phyloP scores from a whole-genome alignment of 768 basidiomycete species.

The Lactarius sanguifluus region DNA sequence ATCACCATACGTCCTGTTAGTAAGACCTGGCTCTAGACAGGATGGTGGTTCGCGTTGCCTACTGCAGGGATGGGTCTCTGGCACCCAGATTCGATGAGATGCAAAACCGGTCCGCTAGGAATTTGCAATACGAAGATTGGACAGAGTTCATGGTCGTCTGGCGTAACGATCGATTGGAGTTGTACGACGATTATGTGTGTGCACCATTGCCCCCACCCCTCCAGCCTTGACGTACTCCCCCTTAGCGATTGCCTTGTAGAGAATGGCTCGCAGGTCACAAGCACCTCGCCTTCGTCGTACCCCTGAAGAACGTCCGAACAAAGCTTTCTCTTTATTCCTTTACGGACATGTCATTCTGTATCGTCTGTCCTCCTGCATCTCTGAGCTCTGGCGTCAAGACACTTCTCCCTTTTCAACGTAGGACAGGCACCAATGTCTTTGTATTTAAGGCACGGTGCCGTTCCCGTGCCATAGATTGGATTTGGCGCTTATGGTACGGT shows the following conservation, averaged over 20 bases:
- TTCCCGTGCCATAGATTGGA: slow-evolving; percentile 82
- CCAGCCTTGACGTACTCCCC: slow-evolving; percentile 11
- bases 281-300: slow-evolving; percentile 75
- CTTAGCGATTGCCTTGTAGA: slow-evolving; percentile 60
- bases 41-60: slow-evolving; percentile 80
- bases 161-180: slow-evolving; percentile 72
- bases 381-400: slow-evolving; percentile 43
- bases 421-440: slow-evolving; percentile 80
- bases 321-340: slow-evolving; percentile 85
- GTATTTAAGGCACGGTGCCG: slow-evolving; percentile 81
- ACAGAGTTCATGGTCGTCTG: slow-evolving; percentile 86
- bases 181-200: slow-evolving; percentile 84
- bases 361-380: slow-evolving; percentile 61
- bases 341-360: slow-evolving; percentile 79
- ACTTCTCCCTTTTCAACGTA: slow-evolving; percentile 49
- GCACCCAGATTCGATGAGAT: slow-evolving; percentile 61
- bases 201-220: not conserved
- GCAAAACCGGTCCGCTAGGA: slow-evolving; percentile 60
- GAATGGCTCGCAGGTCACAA: slow-evolving; percentile 73
- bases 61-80: slow-evolving; percentile 55
- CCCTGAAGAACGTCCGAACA: slow-evolving; percentile 61
- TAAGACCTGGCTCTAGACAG: slow-evolving; percentile 55
- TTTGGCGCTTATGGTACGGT: slow-evolving; percentile 78
- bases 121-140: slow-evolving; percentile 65
- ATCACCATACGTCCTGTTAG: slow-evolving; percentile 29